Conservation (phyloP, 2,329 filamentous ascomycete genomes). For the Sarocladiaceae sp. region DNA sequence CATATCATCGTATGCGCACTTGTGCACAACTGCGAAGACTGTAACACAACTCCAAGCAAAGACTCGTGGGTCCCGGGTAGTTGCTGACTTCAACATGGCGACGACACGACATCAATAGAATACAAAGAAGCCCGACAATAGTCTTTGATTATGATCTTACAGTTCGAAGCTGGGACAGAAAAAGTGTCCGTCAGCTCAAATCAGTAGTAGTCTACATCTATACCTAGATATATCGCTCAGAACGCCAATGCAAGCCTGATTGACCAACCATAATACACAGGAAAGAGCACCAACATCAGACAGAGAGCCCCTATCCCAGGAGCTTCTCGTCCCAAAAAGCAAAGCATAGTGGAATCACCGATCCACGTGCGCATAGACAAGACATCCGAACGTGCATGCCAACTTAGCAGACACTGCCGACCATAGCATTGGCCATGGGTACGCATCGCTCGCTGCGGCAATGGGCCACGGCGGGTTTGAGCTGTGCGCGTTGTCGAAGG, state of each 20-base stretch:
- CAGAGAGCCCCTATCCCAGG: not conserved
- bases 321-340: not conserved
- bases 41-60: too few species aligned
- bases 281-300: not conserved
- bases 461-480: not conserved
- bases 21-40: too few species aligned
- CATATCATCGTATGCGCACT: too few species aligned
- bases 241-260: not conserved
- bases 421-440: not conserved
- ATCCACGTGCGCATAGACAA: not conserved
- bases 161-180: not conserved
- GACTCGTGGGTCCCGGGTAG: too few species aligned
- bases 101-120: not conserved
- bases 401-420: not conserved
- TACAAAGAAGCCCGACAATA: not conserved
- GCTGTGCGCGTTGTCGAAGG: not conserved
- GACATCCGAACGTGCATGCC: not conserved
- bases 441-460: not conserved
- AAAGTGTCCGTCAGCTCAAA: not conserved
- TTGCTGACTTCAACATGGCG: too few species aligned
- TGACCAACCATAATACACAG: not conserved
- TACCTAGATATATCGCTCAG: not conserved
- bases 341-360: not conserved
- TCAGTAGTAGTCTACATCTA: constrained; percentile 4
- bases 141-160: constrained; percentile 1